Evolutionary conservation across 2,329 filamentous ascomycete genomes (phyloP).

Genomic region (Botryotinia globosa): DNA sequence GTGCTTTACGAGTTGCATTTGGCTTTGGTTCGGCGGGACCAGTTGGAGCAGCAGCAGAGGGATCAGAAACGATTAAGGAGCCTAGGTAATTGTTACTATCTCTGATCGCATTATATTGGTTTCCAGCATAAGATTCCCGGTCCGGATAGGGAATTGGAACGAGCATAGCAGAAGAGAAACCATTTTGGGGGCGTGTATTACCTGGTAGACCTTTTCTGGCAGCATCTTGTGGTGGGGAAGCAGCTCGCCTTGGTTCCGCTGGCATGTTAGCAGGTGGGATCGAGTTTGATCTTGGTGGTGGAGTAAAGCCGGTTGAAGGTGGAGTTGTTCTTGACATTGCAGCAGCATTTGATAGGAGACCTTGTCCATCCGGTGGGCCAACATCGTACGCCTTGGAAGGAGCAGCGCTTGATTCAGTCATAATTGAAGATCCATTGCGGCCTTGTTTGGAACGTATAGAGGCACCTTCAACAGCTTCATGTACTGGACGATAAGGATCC

Average conservation of each 20-base stretch:
- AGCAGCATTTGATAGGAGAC: conserved; percentile 32
- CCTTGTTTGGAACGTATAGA: conserved; percentile 50
- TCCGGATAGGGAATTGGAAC: conserved; percentile 7
- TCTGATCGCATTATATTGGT: conserved; percentile 26
- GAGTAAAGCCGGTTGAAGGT: conserved; percentile 27
- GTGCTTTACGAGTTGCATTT: conserved; percentile 19
- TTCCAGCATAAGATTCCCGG: conserved; percentile 26
- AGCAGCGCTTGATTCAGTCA: conserved; percentile 43
- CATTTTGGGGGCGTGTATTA: conserved; percentile 23
- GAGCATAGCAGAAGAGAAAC: conserved; percentile 22
- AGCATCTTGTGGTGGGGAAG: conserved; percentile 20
- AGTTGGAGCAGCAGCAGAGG: conserved; percentile 15
- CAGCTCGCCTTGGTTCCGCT: neutral
- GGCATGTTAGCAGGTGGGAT: conserved; percentile 14
- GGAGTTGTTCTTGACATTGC: conserved; percentile 31
- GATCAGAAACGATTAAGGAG: conserved; percentile 27
- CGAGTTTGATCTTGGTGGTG: conserved; percentile 47
- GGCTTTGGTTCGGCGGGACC: conserved; percentile 18
- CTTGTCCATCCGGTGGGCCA: conserved; percentile 25
- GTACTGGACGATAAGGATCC: conserved; percentile 75
- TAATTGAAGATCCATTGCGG: conserved; percentile 42
- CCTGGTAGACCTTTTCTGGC: conserved; percentile 29
- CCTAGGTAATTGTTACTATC: conserved; percentile 38
- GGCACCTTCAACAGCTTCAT: conserved; percentile 53
- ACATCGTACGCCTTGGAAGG: conserved; percentile 30